Evolutionary conservation across 257 asterid species (phyloP), one percentile per base, ranked within the genome.

Genomic region (Primulina tabacum): DNA sequence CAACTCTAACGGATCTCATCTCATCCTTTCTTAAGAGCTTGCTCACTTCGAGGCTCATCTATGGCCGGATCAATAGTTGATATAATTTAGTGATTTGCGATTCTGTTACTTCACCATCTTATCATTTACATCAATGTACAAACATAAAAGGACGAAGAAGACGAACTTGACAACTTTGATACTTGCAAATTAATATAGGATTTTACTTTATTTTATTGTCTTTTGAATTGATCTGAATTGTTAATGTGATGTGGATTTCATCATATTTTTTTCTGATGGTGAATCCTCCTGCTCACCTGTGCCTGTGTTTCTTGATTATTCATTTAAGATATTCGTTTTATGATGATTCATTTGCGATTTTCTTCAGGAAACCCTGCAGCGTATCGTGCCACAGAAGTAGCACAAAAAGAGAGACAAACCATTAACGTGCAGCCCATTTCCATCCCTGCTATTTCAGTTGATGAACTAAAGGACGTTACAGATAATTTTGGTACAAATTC

Each of bases 291-390:
- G n/a, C 40, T 60, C 50, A 62, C 50, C 72, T 59, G 16, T 43
- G 21, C 8, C 55, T 66, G 56, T 43, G 50, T 32, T 53, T 35
- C 52, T 16, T 30, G 11, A 38, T 29, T 59, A 20, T 62, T 16
- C 43, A 61, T 33, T 60, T 5, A 9, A 18, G 9, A 14, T 34
- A 69, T 40, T 29, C 40, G 55, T 35, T 26, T 57, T 43, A 40
- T 24, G 2, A 30, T 28, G 26, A 24, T 67, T 43, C n/a, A 43
- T 43, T 12, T 43, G n/a, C 6, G 28, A 53, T 21, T 67, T 50
- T 67, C 16, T 67, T 52, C 73, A 76, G 68, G 65, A 35, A 11
- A 64, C 58, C 73, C 64, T 65, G 76, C 73, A 43, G 82, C 60
- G n/a, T 33, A 56, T 74, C 60, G 4, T 33, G n/a, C 56, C 74